Base-by-base conservation (phyloP, 768 basidiomycete genomes). In the Mycena leptocephala region DNA sequence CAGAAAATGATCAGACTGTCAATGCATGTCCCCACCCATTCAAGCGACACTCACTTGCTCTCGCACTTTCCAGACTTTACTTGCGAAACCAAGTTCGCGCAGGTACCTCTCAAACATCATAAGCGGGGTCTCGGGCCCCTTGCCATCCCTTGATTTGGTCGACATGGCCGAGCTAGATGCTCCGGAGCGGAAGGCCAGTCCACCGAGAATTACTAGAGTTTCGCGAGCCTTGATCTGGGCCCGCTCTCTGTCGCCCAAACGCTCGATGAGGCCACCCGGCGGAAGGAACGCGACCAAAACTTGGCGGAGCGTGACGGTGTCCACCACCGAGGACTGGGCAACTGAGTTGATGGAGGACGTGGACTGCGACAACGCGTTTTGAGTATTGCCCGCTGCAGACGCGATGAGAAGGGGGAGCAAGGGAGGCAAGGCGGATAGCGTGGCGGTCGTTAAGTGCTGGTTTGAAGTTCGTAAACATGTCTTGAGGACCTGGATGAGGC, bases 41-140 rank as follows among this genome's bases (percentile, higher is more conserved):
- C 72, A 59, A 18, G 64, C 30, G 26, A n/a, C 16, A 84, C 92
- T 79, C 81, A 94, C 96, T 90, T 97, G 96, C 84, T 98, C 96
- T 68, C 95, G 89, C 43, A 96, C 93, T 84, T 94, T 94, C 92
- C 94, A 94, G 10, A 94, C 93, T 87, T 97, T 97, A 85, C 95
- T 96, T 53, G 85, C 86, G 46, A 97, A 83, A 3, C 94, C 97
- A 8, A 82, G 87, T 79, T 97, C 97, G 79, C 90, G 91, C 75
- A 97, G 68, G 78, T 90, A 89, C 56, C 92, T 88, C 82, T 97
- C 96, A 78, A 96, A 95, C 35, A 93, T 86, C 79, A 87, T 86
- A 62, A 94, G 82, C 14, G 95, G 94, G 20, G 92, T 91, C 84
- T 96, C 95, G 20, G 87, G 87, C 30, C 91, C 90, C 83, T 95